Percentiles rank a stretch among this genome's conserved stretches.
These are phyloP conservation scores for Coleophoma cylindrospora DNA, from an alignment of 2,329 filamentous ascomycete genomes.

Conservation along the genomic window DNA sequence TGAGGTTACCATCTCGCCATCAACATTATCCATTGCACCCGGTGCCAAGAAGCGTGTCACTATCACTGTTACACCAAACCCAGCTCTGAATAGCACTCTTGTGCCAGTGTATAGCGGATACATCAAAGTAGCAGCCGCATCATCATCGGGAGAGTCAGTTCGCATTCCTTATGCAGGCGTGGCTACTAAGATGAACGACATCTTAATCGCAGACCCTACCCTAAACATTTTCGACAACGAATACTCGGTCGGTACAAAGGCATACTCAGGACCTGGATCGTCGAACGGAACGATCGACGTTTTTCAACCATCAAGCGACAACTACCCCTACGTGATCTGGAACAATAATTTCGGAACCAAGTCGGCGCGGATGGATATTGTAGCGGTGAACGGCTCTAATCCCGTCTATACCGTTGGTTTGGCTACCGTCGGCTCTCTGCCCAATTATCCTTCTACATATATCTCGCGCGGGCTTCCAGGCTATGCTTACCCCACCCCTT, in stretches of 20 bases:
- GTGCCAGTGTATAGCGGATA: background rate
- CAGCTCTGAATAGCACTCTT: background rate
- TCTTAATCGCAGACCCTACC: background rate
- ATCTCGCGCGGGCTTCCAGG: background rate
- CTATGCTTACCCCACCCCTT: background rate
- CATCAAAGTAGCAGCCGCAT: background rate
- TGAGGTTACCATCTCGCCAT: background rate
- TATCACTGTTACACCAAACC: background rate
- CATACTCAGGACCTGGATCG: background rate
- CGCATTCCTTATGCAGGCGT: background rate
- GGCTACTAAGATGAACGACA: background rate
- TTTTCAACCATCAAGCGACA: background rate
- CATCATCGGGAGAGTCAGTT: background rate
- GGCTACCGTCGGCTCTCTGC: background rate
- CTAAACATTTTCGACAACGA: background rate
- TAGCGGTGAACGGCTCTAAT: background rate
- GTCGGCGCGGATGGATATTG: conserved; percentile 1
- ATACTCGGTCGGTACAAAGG: background rate
- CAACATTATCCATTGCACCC: background rate
- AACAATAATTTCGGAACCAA: background rate
- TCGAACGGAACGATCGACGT: background rate
- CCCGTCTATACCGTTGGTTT: background rate
- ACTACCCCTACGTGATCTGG: background rate
- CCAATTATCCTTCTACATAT: background rate
- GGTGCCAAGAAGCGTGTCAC: background rate